Evolutionary conservation across 2,329 filamentous ascomycete genomes (phyloP), one percentile per base, ranked within the genome.

Genomic region (Dothideomycetes sp.): DNA sequence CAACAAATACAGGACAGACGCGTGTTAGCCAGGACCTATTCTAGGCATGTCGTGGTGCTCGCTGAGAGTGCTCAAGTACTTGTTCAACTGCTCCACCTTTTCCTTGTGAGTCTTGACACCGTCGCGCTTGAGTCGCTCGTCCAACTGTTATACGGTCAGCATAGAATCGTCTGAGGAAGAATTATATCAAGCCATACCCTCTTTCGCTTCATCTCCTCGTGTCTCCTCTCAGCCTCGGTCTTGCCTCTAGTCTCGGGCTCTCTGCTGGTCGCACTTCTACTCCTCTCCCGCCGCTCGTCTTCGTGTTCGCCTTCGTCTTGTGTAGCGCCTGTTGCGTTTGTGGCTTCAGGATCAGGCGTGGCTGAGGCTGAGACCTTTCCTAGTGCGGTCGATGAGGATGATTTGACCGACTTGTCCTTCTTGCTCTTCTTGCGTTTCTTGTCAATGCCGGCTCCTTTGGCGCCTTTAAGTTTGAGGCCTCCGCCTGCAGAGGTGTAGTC

Each of bases 21-120:
- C 11, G 29, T 40, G 70, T 72, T 74, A 75, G 46, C 71, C 71
- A 47, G 71, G 71, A 43, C 71, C 71, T 43, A 75, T 75, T 49
- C 69, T 65, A 5, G 71, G 71, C 88, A 98, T 98, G 59, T 98
- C 91, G 62, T 98, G 89, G 65, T 98, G 91, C 64, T 98, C 91
- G 63, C 85, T 94, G 54, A 98, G 64, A 49, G 80, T 83, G 48
- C 85, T 91, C 27, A 98, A 67, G 59, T 96, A 95, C 47, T 84
- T 85, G 59, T 98, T 98, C 51, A 96, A 67, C 59, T 95, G 87
- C 60, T 96, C 88, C 32, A 98, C 89, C 9, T 86, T 79, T 66
- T 98, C 84, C 60, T 96, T 96, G 62, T 98, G 91, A 19, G 88
- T 94, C 70, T 95, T 96, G 49, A 89, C 76, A 27, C 22, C 22